Evolutionary conservation across 306 rosid genomes (phyloP).

Genomic region (Pueraria montana): DNA sequence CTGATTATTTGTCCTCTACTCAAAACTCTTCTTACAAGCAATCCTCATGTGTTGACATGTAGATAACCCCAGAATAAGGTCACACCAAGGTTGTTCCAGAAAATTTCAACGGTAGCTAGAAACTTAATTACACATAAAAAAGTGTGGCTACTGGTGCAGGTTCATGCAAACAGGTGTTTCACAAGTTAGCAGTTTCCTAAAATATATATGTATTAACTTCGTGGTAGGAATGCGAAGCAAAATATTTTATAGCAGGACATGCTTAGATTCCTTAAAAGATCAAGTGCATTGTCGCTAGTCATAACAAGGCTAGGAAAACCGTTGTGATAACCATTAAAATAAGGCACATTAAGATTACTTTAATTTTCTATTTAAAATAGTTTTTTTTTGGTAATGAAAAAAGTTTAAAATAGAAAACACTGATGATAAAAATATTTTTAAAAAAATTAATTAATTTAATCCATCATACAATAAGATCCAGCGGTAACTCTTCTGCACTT

Average conservation of each 20-base stretch:
- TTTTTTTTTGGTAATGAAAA: too few relatives aligned
- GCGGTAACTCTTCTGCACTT: too few relatives aligned
- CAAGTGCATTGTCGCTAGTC: not conserved
- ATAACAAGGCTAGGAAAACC: slow-evolving; percentile 6
- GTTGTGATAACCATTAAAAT: not conserved
- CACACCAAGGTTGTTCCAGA: not conserved
- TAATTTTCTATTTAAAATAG: not conserved
- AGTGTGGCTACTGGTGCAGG: slow-evolving; percentile 14
- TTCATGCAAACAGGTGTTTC: slow-evolving; percentile 39
- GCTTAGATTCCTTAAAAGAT: not conserved
- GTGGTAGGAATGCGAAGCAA: not conserved
- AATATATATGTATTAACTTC: not conserved
- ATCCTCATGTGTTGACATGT: not conserved
- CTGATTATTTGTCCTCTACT: not conserved
- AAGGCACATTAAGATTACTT: not conserved
- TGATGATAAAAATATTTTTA: not conserved
- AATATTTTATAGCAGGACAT: slow-evolving; percentile 27
- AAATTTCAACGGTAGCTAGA: not conserved
- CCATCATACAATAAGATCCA: not conserved
- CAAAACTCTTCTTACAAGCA: slow-evolving; percentile 28
- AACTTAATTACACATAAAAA: not conserved
- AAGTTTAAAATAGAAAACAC: too few relatives aligned
- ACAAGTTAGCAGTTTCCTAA: not conserved
- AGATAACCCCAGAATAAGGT: not conserved
- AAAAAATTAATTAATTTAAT: not conserved